Evolutionary conservation across 2,329 filamentous ascomycete genomes (phyloP).

Genomic region (Phoma sp.): DNA sequence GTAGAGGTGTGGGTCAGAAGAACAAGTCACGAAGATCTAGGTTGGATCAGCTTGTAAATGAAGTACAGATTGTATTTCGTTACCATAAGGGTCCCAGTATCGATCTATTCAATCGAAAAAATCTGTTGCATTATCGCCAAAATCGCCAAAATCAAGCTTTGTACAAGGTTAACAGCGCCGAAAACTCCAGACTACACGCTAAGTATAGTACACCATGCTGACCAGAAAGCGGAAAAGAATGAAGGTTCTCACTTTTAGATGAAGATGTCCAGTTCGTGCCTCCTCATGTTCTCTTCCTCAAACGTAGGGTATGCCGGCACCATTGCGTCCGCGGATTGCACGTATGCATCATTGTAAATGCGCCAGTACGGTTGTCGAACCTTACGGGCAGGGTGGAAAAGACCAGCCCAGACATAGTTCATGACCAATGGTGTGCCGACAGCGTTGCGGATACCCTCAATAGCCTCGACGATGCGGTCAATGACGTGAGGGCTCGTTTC

Average conservation of each 20-base stretch:
- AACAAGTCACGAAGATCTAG: conserved; percentile 23
- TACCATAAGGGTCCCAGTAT: conserved; percentile 24
- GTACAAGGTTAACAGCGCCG: conserved; percentile 20
- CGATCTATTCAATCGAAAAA: neutral
- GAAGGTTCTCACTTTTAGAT: conserved; percentile 58
- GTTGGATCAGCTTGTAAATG: conserved; percentile 31
- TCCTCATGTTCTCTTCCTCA: conserved; percentile 78
- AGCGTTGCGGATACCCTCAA: conserved; percentile 93
- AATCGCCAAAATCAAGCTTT: no score
- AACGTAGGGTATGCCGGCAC: conserved; percentile 94
- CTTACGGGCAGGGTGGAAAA: conserved; percentile 96
- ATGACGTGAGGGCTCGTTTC: conserved; percentile 99
- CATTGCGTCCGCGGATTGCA: conserved; percentile 91
- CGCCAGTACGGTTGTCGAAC: conserved; percentile 96
- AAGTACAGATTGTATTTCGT: conserved; percentile 30
- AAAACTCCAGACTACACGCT: conserved; percentile 12
- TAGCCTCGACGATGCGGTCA: conserved; percentile 95
- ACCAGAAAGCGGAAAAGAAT: no score
- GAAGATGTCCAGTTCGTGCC: conserved; percentile 83
- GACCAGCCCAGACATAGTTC: conserved; percentile 97
- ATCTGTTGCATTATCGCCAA: no score
- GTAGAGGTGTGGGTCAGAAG: no score
- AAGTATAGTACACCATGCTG: conserved; percentile 2
- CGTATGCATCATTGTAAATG: conserved; percentile 96
- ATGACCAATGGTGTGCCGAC: conserved; percentile 91